Conservation (phyloP, 176 grass and related monocot species). For the Raddia guianensis region DNA sequence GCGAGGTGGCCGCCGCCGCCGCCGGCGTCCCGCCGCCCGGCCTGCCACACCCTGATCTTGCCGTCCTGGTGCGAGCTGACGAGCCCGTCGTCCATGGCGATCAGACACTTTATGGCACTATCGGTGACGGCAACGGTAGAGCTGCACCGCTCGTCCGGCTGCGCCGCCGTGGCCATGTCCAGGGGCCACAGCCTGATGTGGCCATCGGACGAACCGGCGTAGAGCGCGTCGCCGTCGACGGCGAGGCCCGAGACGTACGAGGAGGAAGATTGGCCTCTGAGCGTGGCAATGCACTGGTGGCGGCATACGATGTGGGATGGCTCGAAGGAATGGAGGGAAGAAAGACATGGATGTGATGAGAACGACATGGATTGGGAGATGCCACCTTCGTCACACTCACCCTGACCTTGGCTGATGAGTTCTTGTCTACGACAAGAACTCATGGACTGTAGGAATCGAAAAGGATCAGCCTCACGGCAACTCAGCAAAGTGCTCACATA, state of each 20-base stretch:
- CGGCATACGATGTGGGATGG: background rate
- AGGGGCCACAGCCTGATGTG: slow-evolving; percentile 53
- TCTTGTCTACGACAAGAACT: slow-evolving; percentile 9
- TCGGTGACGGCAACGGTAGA: slow-evolving; percentile 31
- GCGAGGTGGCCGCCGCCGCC: background rate
- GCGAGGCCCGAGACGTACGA: slow-evolving; percentile 70
- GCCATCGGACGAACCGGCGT: slow-evolving; percentile 56
- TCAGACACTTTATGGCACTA: slow-evolving; percentile 61
- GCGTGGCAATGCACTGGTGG: slow-evolving; percentile 51
- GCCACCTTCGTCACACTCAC: background rate
- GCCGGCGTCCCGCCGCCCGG: background rate
- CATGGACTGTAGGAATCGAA: slow-evolving; percentile 11
- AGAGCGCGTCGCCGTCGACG: slow-evolving; percentile 38
- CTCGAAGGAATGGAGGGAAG: slow-evolving; percentile 28
- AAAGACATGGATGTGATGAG: slow-evolving; percentile 28
- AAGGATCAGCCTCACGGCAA: slow-evolving; percentile 5
- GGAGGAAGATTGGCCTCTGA: slow-evolving; percentile 59
- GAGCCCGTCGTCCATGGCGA: slow-evolving; percentile 35
- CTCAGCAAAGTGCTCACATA: slow-evolving; percentile 1
- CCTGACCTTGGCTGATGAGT: background rate
- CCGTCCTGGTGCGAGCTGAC: slow-evolving; percentile 78
- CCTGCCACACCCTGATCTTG: slow-evolving; percentile 69
- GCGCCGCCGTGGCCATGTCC: background rate
- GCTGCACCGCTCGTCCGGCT: slow-evolving; percentile 8
- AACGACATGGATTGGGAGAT: slow-evolving; percentile 33